Evolutionary conservation across 2,329 filamentous ascomycete species (phyloP).

Genomic region (Pestalotiopsis sp.): DNA sequence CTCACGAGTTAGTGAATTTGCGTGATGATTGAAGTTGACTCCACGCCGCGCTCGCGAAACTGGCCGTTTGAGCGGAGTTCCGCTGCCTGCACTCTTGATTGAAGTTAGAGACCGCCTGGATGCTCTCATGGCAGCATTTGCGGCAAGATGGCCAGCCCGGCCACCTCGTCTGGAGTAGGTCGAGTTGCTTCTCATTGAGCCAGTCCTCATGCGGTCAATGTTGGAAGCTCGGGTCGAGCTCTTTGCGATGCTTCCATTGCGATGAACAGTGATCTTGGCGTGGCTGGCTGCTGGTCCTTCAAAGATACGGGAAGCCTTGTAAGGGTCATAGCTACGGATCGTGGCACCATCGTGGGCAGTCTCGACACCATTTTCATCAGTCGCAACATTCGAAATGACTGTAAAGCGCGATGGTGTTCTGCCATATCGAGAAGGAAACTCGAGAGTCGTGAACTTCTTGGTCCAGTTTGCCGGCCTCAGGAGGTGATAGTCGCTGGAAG

Average conservation of each 20-base stretch:
- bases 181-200: constrained; percentile 36
- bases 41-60: constrained; percentile 53
- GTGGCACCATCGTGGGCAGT: constrained; percentile 42
- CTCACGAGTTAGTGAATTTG: constrained; percentile 26
- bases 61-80: constrained; percentile 39
- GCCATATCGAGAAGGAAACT: constrained; percentile 54
- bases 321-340: constrained; percentile 79
- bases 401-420: constrained; percentile 64
- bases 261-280: constrained; percentile 71
- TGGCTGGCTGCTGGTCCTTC: constrained; percentile 57
- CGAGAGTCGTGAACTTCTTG: constrained; percentile 63
- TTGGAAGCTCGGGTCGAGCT: constrained; percentile 26
- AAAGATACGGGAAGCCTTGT: constrained; percentile 65
- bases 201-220: constrained; percentile 35
- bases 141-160: constrained; percentile 29
- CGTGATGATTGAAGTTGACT: constrained; percentile 57
- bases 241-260: constrained; percentile 40
- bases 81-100: constrained; percentile 48
- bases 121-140: constrained; percentile 31
- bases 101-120: constrained; percentile 51
- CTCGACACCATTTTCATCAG: constrained; percentile 42
- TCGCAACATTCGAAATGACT: constrained; percentile 63
- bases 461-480: constrained; percentile 61
- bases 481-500: constrained; percentile 89
- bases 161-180: constrained; percentile 25